Evolutionary conservation across 352 stramenopile species (phyloP), one percentile per base, ranked within the genome.

Genomic region (Phytophthora melonis): DNA sequence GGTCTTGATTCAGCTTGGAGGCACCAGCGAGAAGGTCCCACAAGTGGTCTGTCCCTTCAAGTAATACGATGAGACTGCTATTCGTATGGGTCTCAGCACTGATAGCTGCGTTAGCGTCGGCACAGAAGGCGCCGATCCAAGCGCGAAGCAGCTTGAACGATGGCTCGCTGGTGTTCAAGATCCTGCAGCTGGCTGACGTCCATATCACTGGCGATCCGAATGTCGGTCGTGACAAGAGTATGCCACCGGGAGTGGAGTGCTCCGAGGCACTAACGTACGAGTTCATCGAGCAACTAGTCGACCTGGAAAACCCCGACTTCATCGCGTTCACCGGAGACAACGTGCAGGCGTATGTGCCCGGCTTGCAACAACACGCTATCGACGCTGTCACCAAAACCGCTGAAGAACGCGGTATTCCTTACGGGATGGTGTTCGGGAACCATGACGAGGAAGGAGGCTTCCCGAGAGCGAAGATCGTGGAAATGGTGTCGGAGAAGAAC

Each of bases 321-420:
- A 79, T 89, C 34, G 84, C 84, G 3, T 90, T 85, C 58, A 81
- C 72, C 0, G 84, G 84, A 3, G 84, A 91, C 68, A 85, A 91
- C 23, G 67, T 91, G 16, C 58, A 90, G 11, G 69, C 43, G 3
- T 78, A 67, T 56, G 70, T 21, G 16, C 68, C 16, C 1, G 69
- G 34, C 19, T 70, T 64, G 1, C 70, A 78, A n/a, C 70, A 84
- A 63, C n/a, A 49, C 10, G 80, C 84, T 0, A 78, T 91, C 11
- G 73, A 84, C n/a, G 58, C 64, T 0, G 74, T 86, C 1, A 78
- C 74, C 3, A 65, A 57, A 53, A 55, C 67, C 1, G 80, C 77
- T 5, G 82, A 89, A 30, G 47, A 69, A 1, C 80, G 84, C 3
- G 67, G 70, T 14, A 87, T 89, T 16, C 80, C 82, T 27, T 91